Evolutionary conservation across 371 early-diverging fungal species (phyloP).

Genomic region (Mucor saturninus): DNA sequence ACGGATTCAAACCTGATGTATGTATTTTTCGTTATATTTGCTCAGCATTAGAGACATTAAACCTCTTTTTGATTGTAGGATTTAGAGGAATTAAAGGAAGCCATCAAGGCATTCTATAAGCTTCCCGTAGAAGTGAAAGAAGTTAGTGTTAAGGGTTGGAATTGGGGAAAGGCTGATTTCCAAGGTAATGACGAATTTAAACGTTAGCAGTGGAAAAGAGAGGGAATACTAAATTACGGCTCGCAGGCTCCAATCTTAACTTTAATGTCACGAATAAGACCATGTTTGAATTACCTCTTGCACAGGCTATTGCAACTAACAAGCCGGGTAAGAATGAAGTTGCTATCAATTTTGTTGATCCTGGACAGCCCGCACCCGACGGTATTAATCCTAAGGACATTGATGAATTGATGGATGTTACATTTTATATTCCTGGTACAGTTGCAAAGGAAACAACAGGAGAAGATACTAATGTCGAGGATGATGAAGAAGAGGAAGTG

Average conservation of each 20-base stretch:
- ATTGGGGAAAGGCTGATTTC: constrained; percentile 95
- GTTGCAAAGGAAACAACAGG: constrained; percentile 61
- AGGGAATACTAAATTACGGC: not conserved
- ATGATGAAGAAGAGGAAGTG: constrained; percentile 72
- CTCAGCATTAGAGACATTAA: constrained; percentile 1
- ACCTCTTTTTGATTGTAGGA: constrained; percentile 52
- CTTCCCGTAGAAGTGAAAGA: constrained; percentile 83
- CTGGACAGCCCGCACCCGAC: constrained; percentile 63
- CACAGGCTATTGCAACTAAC: constrained; percentile 87
- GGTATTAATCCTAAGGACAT: constrained; percentile 53
- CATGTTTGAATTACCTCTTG: constrained; percentile 92
- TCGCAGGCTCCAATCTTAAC: constrained; percentile 67
- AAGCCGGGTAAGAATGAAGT: constrained; percentile 92
- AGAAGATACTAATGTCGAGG: constrained; percentile 60
- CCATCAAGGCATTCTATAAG: constrained; percentile 71
- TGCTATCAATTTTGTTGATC: constrained; percentile 84
- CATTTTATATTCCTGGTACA: constrained; percentile 93
- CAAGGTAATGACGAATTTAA: constrained; percentile 49
- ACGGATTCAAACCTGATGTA: constrained; percentile 87
- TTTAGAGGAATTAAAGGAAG: constrained; percentile 77
- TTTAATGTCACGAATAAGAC: constrained; percentile 85
- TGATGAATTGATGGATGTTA: constrained; percentile 91
- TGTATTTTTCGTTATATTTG: not conserved
- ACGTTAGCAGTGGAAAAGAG: not conserved
- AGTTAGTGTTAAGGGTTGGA: constrained; percentile 90